Base-by-base conservation (phyloP, 768 basidiomycete genomes). In the Collybia sp. region DNA sequence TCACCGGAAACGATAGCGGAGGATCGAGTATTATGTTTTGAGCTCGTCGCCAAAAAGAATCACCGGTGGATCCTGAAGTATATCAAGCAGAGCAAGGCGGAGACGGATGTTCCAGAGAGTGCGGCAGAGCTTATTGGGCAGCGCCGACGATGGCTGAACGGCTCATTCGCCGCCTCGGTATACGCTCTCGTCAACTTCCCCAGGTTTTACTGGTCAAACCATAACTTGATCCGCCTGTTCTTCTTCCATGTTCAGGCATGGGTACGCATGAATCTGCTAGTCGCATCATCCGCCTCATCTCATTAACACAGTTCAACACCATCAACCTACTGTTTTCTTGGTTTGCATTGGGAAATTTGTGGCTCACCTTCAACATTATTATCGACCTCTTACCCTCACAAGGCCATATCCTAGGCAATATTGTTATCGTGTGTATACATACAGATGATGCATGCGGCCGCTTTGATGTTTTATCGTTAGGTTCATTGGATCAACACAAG, bases 111-210 rank as follows among this genome's bases (percentile, higher is more conserved):
- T 1, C 94, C 94, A 0, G 93, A 96, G 58, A 84, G 90, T 58
- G 83, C 95, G 13, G 90, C 95, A 0, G 95, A 97, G 62, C 68
- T 98, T 50, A 92, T 99, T 56, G 90, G 90, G 0, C 95, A 98
- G 61, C 85, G 95, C 42, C 79, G 95, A 33, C 85, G 94, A 34
- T 98, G 95, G 95, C 76, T 99, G 19, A 97, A 97, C 63, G 93
- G 95, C 12, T 94, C 92, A 2, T 98, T 99, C 82, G 98, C 98
- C 65, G 96, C 94, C 8, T 90, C 88, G 0, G 83, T 99, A 12
- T 93, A 98, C 68, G 84, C 86, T 46, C 88, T 83, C 3, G 75
- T 93, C 53, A 90, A 98, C 62, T 99, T 99, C 66, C 84, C 89
- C 53, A 97, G 96, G 60, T 80, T 99, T 33, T 99, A 99, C 63